Conservation (phyloP, 805 yeast species). For the Wickerhamiella lipophila region DNA sequence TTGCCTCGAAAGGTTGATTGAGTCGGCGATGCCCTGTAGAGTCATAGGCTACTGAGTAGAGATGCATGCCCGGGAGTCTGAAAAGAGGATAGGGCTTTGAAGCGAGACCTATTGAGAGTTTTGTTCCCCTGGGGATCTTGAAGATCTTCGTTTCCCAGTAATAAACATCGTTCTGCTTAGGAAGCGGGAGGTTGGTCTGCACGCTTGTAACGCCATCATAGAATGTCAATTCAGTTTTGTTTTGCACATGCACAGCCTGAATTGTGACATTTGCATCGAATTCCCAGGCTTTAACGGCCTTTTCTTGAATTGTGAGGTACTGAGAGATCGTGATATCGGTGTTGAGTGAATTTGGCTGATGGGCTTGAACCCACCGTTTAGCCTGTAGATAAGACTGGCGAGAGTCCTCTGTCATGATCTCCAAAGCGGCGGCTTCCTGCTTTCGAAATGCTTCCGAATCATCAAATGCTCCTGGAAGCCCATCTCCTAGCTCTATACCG, state of each 20-base stretch:
- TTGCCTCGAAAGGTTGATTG: conserved; percentile 56
- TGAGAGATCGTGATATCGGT: conserved; percentile 43
- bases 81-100: conserved; percentile 89
- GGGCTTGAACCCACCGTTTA: conserved; percentile 33
- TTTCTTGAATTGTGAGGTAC: conserved; percentile 60
- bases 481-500: conserved; percentile 30
- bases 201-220: conserved; percentile 48
- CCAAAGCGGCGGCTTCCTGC: conserved; percentile 49
- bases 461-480: conserved; percentile 47
- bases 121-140: conserved; percentile 41
- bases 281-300: conserved; percentile 84
- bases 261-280: conserved; percentile 41
- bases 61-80: conserved; percentile 83
- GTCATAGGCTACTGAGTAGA: conserved; percentile 76
- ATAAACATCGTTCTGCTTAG: conserved; percentile 68
- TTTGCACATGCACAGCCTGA: conserved; percentile 45
- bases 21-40: conserved; percentile 68
- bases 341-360: conserved; percentile 33
- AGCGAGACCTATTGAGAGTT: conserved; percentile 63
- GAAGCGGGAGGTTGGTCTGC: conserved; percentile 76
- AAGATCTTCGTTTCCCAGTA: conserved; percentile 81
- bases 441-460: conserved; percentile 50
- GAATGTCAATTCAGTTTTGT: conserved; percentile 43
- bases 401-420: conserved; percentile 40
- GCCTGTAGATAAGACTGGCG: conserved; percentile 59